A percentile compares a stretch with the other conserved stretches of the same genome.
These are phyloP conservation scores for Abrus precatorius DNA, from an alignment of 306 rosid genomes.

Conservation along the genomic window DNA sequence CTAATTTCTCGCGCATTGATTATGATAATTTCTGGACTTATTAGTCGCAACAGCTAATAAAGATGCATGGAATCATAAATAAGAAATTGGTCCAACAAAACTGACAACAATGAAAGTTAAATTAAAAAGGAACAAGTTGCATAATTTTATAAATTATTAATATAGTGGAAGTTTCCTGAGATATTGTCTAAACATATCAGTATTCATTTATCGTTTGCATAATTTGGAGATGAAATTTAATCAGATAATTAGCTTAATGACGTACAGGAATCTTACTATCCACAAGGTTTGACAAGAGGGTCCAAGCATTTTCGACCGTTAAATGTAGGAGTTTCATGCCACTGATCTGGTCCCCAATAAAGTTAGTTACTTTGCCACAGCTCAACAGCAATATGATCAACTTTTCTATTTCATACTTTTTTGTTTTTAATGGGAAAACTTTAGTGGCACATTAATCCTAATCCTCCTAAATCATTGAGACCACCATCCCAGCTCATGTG, in stretches of 20 bases:
- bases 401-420: constrained; percentile 46
- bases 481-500: constrained; percentile 72
- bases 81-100: constrained; percentile 13
- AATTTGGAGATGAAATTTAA: constrained; percentile 31
- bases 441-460: constrained; percentile 57
- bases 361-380: constrained; percentile 66
- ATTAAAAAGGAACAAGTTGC: constrained; percentile 36
- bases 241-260: constrained; percentile 39
- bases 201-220: background rate
- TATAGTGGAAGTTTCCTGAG: background rate
- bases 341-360: constrained; percentile 62
- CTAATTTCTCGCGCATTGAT: background rate
- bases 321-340: constrained; percentile 40
- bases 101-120: constrained; percentile 2
- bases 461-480: constrained; percentile 69
- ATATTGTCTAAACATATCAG: background rate
- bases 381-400: constrained; percentile 51
- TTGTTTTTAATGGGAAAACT: constrained; percentile 47
- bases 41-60: constrained; percentile 27
- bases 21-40: constrained; percentile 36
- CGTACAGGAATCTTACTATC: constrained; percentile 35
- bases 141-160: constrained; percentile 13
- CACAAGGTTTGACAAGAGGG: constrained; percentile 39
- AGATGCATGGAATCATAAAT: constrained; percentile 29
- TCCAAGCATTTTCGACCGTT: constrained; percentile 58